Evolutionary conservation across 2,329 filamentous ascomycete species (phyloP).

Genomic region (Fusarium siculi): DNA sequence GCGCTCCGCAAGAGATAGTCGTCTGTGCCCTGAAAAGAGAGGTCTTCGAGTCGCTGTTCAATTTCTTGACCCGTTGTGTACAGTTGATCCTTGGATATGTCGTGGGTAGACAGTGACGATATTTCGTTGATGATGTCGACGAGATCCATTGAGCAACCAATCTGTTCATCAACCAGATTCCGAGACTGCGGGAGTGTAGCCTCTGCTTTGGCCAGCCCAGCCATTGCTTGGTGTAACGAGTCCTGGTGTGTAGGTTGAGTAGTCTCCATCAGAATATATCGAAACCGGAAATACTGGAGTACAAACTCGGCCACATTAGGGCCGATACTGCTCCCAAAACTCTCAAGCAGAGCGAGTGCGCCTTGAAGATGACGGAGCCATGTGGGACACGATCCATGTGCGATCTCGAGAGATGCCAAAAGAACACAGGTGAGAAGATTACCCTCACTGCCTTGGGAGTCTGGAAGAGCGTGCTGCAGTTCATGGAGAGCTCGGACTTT

Average conservation of each 20-base stretch:
- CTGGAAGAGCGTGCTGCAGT: conserved; percentile 25
- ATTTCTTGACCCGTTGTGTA: conserved; percentile 23
- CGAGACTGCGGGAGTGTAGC: conserved; percentile 19
- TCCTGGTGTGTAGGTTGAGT: conserved; percentile 28
- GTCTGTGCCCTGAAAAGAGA: conserved; percentile 1
- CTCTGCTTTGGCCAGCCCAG: conserved; percentile 21
- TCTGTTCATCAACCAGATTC: conserved; percentile 35
- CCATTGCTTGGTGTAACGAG: conserved; percentile 19
- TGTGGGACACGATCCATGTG: conserved; percentile 33
- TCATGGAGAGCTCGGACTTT: conserved; percentile 36
- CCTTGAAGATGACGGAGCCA: conserved; percentile 41
- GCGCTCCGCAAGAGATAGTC: conserved; percentile 35
- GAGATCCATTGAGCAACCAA: conserved; percentile 42
- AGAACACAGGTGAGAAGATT: conserved; percentile 41
- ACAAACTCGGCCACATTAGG: conserved; percentile 34
- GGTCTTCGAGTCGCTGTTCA: conserved; percentile 12
- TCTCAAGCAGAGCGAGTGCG: conserved; percentile 39
- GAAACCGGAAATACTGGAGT: conserved; percentile 39
- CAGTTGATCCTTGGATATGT: conserved; percentile 11
- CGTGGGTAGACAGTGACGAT: conserved; percentile 22
- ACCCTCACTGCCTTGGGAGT: conserved; percentile 22
- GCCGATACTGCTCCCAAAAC: conserved; percentile 24
- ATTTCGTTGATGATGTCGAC: conserved; percentile 41
- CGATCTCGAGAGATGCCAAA: conserved; percentile 38
- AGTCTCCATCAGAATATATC: conserved; percentile 40